Conservation (phyloP, 371 early-diverging fungal genomes). For the Mucor circinelloides region DNA sequence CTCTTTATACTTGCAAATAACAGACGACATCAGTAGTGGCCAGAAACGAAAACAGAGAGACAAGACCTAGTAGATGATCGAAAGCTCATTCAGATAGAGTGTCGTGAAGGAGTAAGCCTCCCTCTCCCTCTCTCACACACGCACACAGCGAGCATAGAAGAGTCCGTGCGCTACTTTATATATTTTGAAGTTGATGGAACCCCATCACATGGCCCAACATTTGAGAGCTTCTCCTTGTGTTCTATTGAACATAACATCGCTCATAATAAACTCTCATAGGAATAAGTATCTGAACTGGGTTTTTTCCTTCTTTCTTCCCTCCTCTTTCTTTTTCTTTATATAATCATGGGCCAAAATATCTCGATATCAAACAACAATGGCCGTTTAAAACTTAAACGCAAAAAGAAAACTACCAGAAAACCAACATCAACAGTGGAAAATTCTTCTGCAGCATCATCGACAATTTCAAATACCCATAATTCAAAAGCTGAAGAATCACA, state of each 20-base stretch:
- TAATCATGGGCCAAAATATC: neutral
- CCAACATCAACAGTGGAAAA: neutral
- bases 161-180: neutral
- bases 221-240: neutral
- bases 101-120: no score
- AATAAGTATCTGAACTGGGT: no score
- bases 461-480: neutral
- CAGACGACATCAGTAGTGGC: no score
- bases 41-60: no score
- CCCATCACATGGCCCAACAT: neutral
- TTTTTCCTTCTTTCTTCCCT: neutral
- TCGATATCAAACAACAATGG: neutral
- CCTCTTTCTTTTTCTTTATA: neutral
- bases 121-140: no score
- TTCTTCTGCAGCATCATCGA: neutral
- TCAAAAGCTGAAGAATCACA: neutral
- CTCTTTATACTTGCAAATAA: no score
- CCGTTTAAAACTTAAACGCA: neutral
- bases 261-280: no score
- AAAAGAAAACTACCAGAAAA: neutral
- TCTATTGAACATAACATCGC: neutral
- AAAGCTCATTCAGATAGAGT: no score
- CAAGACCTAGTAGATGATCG: no score
- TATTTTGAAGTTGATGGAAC: neutral
- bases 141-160: neutral